phyloP scores from a whole-genome alignment of 257 asterid species.

The Nicotiana tomentosiformis region DNA sequence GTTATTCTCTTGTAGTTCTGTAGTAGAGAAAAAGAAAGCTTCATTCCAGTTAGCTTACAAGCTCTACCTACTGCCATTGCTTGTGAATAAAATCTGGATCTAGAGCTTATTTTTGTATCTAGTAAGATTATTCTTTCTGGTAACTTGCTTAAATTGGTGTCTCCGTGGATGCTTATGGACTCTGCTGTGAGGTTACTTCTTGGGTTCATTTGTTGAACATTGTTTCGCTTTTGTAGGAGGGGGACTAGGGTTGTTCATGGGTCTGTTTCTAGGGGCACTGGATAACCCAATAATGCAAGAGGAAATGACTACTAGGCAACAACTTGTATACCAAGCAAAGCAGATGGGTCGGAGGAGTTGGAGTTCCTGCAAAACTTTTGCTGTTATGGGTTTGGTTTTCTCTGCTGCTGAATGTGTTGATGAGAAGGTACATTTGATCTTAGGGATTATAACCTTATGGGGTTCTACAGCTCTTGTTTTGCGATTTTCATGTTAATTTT shows the following conservation, averaged over 20 bases:
- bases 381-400: conserved; percentile 83
- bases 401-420: conserved; percentile 79
- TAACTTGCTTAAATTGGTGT: neutral
- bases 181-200: neutral
- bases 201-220: neutral
- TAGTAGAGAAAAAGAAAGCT: neutral
- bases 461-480: neutral
- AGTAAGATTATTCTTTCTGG: neutral
- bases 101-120: neutral
- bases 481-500: neutral
- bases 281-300: conserved; percentile 84
- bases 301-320: conserved; percentile 75
- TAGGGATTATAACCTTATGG: neutral
- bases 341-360: conserved; percentile 95
- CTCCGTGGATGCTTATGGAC: neutral
- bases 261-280: conserved; percentile 78
- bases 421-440: conserved; percentile 54
- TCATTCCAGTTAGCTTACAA: neutral
- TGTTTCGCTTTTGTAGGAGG: conserved; percentile 53
- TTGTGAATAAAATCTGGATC: neutral
- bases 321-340: conserved; percentile 68
- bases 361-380: conserved; percentile 95
- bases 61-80: neutral
- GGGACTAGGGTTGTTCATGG: conserved; percentile 85
- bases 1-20: neutral